Conservation (phyloP, 768 basidiomycete species). For the Hirschioporus abietinus region DNA sequence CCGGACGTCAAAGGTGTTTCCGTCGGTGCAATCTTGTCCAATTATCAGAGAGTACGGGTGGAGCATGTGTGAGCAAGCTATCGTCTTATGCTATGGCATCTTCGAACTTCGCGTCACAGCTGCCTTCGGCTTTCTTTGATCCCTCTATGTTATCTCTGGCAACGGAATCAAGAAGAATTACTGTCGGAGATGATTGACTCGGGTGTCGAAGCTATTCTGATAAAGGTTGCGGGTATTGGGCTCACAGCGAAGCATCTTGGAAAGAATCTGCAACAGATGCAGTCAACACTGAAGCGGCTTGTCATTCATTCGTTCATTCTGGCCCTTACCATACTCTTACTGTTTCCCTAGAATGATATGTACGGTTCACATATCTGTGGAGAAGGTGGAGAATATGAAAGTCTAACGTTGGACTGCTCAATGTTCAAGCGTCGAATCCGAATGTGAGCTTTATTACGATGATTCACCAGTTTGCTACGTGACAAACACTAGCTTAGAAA, state of each 20-base stretch:
- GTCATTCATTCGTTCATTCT: constrained; percentile 34
- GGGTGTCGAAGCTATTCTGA: constrained; percentile 76
- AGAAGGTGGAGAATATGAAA: constrained; percentile 98
- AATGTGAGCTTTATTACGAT: constrained; percentile 42
- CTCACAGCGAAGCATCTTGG: constrained; percentile 75
- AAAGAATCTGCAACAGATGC: constrained; percentile 67
- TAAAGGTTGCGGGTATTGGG: constrained; percentile 96
- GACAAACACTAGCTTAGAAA: constrained; percentile 31
- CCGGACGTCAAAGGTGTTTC: constrained; percentile 85
- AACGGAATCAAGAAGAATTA: constrained; percentile 81
- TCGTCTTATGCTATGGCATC: neutral
- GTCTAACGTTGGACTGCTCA: constrained; percentile 84
- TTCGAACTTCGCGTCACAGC: constrained; percentile 31
- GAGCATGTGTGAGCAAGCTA: constrained; percentile 81
- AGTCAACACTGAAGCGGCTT: constrained; percentile 63
- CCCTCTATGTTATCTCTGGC: constrained; percentile 89
- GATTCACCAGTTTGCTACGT: neutral
- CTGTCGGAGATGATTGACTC: constrained; percentile 81
- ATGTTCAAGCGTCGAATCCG: constrained; percentile 75
- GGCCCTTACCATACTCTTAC: constrained; percentile 4
- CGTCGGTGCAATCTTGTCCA: constrained; percentile 95
- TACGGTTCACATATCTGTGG: constrained; percentile 95
- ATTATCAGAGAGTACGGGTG: constrained; percentile 93
- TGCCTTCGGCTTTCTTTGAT: constrained; percentile 78
- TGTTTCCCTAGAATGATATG: constrained; percentile 49